These are phyloP conservation scores for Xylaria sp. DNA, from an alignment of 2,329 filamentous ascomycete genomes.

Conservation along the genomic window DNA sequence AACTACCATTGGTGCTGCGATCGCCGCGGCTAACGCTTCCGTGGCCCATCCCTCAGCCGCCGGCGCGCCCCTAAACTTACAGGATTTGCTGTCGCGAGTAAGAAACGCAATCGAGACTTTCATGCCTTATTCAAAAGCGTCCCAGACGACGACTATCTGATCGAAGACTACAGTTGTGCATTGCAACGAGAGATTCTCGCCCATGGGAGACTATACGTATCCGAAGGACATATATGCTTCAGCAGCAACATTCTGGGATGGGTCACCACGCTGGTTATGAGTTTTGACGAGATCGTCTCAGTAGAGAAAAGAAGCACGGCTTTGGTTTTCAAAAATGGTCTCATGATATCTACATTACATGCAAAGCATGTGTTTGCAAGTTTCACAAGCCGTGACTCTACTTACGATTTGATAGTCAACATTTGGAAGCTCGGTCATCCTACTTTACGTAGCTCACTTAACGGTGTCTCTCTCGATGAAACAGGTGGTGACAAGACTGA, in stretches of 20 bases:
- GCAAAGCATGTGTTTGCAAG: constrained; percentile 96
- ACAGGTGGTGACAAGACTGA: constrained; percentile 90
- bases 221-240: constrained; percentile 96
- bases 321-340: constrained; percentile 93
- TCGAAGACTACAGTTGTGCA: constrained; percentile 98
- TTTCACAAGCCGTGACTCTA: constrained; percentile 91
- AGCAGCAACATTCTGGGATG: constrained; percentile 98
- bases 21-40: constrained; percentile 72
- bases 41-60: constrained; percentile 67
- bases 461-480: constrained; percentile 82
- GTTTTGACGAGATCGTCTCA: constrained; percentile 96
- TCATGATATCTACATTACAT: constrained; percentile 95
- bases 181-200: constrained; percentile 94
- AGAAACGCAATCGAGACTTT: constrained; percentile 95
- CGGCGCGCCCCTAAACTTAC: constrained; percentile 75
- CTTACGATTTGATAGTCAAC: constrained; percentile 95
- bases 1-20: constrained; percentile 72
- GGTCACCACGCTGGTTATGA: constrained; percentile 97
- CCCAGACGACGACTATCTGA: constrained; percentile 95
- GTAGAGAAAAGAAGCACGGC: constrained; percentile 97
- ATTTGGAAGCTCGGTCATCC: constrained; percentile 99
- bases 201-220: constrained; percentile 92
- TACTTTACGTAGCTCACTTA: constrained; percentile 86
- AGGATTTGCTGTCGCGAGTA: constrained; percentile 94
- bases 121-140: constrained; percentile 94